Evolutionary conservation across 768 basidiomycete genomes (phyloP), one percentile per base, ranked within the genome.

Genomic region (Boletus eberwhitei): DNA sequence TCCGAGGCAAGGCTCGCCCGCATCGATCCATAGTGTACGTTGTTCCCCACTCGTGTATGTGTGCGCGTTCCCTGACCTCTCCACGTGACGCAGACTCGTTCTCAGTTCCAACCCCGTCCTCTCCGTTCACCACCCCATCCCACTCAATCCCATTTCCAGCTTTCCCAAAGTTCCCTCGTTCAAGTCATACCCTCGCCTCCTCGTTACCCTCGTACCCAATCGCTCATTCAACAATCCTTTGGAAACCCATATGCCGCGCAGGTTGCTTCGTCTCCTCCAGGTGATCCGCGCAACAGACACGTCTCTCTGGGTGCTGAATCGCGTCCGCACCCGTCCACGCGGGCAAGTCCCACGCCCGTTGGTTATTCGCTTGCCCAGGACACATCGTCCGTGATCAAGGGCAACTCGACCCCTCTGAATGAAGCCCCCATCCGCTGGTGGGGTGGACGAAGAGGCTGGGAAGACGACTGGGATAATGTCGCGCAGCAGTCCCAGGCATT

Each of bases 401-500:
- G 53, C 2, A 32, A 51, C 5, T 56, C 53, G 21, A 58, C 61
- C 0, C 60, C 64, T 45, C 39, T 64, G 38, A 55, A 64, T n/a
- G 58, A 54, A 42, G 55, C 56, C 8, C 59, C 64, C 7, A n/a
- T 50, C 32, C 58, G 52, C 19, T 66, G 64, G 62, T 61, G 62
- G 59, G 59, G 62, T 16, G 59, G 61, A 44, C 44, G 31, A 38
- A 36, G 47, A 14, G 39, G 60, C 21, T 65, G 64, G 63, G 38
- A 45, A 8, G 45, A 63, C 13, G 63, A 65, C 36, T 66, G 64
- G 64, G 54, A 54, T 40, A 51, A 40, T 42, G 26, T n/a, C 19
- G 13, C 22, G 5, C 49, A 47, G 42, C 50, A 50, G 13, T 36
- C 29, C 34, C 42, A 29, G 44, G 38, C 24, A 22, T 41, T 16